Conservation (phyloP, 1,284 basidiomycete genomes). For the Gomphus sp. region DNA sequence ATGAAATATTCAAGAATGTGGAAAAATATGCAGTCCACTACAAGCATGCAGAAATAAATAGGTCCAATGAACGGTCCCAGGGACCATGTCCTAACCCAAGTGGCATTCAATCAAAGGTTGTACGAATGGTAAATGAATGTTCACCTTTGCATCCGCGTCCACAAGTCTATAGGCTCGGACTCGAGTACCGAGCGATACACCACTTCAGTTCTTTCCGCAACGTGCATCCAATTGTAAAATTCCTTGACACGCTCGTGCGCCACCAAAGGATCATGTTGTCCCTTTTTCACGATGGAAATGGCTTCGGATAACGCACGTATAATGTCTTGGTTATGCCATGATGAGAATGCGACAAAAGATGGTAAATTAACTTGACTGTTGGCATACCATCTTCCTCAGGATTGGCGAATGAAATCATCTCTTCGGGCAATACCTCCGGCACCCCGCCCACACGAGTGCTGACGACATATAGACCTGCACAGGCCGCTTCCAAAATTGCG, state of each 20-base stretch:
- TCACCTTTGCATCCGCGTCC: constrained; percentile 65
- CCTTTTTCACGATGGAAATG: constrained; percentile 58
- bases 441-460: constrained; percentile 93
- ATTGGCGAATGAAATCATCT: constrained; percentile 90
- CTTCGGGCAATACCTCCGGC: constrained; percentile 87
- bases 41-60: constrained; percentile 71
- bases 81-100: constrained; percentile 47
- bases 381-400: constrained; percentile 72
- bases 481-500: constrained; percentile 93
- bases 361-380: background rate
- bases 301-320: constrained; percentile 78
- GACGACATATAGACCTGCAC: constrained; percentile 90
- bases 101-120: too few relatives aligned
- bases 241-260: constrained; percentile 71
- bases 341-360: background rate
- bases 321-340: constrained; percentile 49
- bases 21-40: constrained; percentile 77
- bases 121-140: too few relatives aligned
- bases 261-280: constrained; percentile 66
- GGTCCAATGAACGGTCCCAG: constrained; percentile 67
- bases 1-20: constrained; percentile 67
- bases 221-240: constrained; percentile 88
- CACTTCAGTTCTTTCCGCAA: constrained; percentile 71
- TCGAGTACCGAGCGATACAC: constrained; percentile 72
- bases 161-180: constrained; percentile 51